A percentile compares a stretch with the other conserved stretches of the same genome.
Evolutionary conservation across 352 stramenopile species (phyloP).

Genomic region (Pythium coloratum): DNA sequence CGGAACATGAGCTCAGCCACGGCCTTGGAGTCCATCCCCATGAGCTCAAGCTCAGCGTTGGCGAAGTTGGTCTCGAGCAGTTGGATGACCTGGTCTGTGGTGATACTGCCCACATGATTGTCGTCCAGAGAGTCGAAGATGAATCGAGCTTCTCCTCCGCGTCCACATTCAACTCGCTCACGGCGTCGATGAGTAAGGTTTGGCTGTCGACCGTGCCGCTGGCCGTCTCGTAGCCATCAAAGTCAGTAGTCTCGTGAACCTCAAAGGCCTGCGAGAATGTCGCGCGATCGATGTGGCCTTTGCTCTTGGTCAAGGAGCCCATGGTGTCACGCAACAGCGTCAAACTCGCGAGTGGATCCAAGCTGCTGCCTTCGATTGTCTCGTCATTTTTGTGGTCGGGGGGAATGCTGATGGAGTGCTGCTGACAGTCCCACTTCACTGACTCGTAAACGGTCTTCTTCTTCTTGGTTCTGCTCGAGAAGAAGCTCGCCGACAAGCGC

Average conservation of each 20-base stretch:
- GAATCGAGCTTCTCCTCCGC: slow-evolving; percentile 79
- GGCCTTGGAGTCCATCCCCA: slow-evolving; percentile 68
- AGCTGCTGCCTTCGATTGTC: slow-evolving; percentile 9
- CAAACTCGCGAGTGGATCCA: slow-evolving; percentile 57
- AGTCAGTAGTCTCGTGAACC: slow-evolving; percentile 42
- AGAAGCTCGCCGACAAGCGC: slow-evolving; percentile 42
- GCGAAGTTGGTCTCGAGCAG: slow-evolving; percentile 77
- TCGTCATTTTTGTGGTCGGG: slow-evolving; percentile 34
- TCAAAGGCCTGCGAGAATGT: slow-evolving; percentile 82
- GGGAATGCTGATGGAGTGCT: slow-evolving; percentile 62
- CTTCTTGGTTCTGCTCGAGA: slow-evolving; percentile 24
- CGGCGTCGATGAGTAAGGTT: slow-evolving; percentile 75
- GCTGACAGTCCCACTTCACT: slow-evolving; percentile 64
- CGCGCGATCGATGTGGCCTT: slow-evolving; percentile 63
- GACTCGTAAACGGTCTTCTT: slow-evolving; percentile 16
- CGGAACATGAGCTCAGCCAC: slow-evolving; percentile 71
- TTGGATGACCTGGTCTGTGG: slow-evolving; percentile 59
- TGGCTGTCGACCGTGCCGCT: slow-evolving; percentile 67
- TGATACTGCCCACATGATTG: slow-evolving; percentile 50
- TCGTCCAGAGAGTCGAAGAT: slow-evolving; percentile 84
- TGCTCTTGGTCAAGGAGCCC: slow-evolving; percentile 54
- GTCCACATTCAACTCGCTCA: slow-evolving; percentile 71
- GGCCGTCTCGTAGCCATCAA: slow-evolving; percentile 49
- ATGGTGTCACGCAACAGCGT: slow-evolving; percentile 71
- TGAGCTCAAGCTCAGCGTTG: slow-evolving; percentile 62